These are phyloP conservation scores for Beauveria pseudobassiana DNA, from an alignment of 2,329 filamentous ascomycete species.

Conservation along the genomic window DNA sequence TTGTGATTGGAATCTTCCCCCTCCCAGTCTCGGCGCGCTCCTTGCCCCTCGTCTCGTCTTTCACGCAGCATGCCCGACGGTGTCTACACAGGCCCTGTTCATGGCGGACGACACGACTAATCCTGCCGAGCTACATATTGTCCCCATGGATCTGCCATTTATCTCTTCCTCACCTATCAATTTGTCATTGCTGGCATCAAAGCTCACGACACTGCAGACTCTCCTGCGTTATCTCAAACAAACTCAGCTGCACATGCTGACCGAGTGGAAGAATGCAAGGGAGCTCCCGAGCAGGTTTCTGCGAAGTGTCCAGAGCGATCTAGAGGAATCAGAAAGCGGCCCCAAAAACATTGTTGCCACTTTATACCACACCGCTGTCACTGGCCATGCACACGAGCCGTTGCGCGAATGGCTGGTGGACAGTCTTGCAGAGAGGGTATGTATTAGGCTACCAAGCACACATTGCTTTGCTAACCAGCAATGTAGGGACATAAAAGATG, in stretches of 20 bases:
- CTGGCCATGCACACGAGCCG: constrained; percentile 67
- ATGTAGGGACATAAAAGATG: constrained; percentile 80
- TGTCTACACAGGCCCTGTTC: constrained; percentile 70
- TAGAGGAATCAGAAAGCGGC: constrained; percentile 53
- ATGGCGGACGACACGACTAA: constrained; percentile 33
- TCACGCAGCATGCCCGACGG: constrained; percentile 65
- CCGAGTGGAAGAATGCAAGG: constrained; percentile 76
- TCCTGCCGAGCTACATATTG: constrained; percentile 39
- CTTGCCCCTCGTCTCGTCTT: constrained; percentile 33
- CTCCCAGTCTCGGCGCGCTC: constrained; percentile 29
- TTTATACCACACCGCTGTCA: constrained; percentile 76
- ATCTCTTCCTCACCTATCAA: constrained; percentile 72
- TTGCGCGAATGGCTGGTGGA: constrained; percentile 86
- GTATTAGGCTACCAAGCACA: constrained; percentile 18
- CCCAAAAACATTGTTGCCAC: constrained; percentile 60
- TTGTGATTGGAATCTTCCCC: constrained; percentile 64
- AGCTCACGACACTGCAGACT: constrained; percentile 81
- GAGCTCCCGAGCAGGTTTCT: constrained; percentile 76
- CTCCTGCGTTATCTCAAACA: constrained; percentile 79
- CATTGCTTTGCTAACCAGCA: constrained; percentile 1
- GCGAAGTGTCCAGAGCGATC: constrained; percentile 65
- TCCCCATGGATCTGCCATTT: constrained; percentile 78
- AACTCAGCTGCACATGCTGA: constrained; percentile 67
- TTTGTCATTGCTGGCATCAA: constrained; percentile 75
- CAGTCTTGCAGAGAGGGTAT: constrained; percentile 68